Base-by-base conservation (phyloP, 768 basidiomycete species). In the Chlorophyllum brunneum region DNA sequence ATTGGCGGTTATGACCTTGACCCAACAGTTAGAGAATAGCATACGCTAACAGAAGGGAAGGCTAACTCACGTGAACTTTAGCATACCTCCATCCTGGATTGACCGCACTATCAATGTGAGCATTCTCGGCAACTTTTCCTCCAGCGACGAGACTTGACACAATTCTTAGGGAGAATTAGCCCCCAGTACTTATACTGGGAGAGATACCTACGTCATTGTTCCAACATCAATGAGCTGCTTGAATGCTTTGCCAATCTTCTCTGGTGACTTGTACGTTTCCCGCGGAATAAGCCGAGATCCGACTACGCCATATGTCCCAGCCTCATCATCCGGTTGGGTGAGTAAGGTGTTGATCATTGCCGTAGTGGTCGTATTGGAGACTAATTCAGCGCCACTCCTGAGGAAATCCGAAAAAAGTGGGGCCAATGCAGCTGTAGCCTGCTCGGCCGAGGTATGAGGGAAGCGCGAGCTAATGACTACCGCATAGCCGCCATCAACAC, bases 71-170 rank as follows among this genome's bases (percentile, higher is more conserved):
- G 48, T 70, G 71, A 24, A 65, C 62, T 57, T 72, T 71, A 0
- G 72, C 71, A 1, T 60, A 63, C 47, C 71, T 56, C 72, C 72
- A 72, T 20, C 61, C 65, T 4, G 69, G 69, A 37, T 61, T 59
- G 20, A 72, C 57, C 16, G 71, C 68, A 11, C 60, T 65, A 18
- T 59, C 58, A 11, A 72, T 59, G 22, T 65, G 26, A 7, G 65
- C 66, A 51, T 70, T 71, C 30, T 61, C 59, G 7, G 72, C 50
- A 2, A 73, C 69, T 58, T 65, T 56, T 10, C 48, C 38, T 18
- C 48, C 48, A 16, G 38, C 38, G 5, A 49, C 36, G 20, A 49
- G 37, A 39, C 20, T 13, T 6, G 48, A 39, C 18, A 29, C 4
- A 4, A 39, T 22, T 15, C 48, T 31, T 10, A 7, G 18, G n/a